A percentile compares a stretch with the other conserved stretches of the same genome.
Evolutionary conservation across 1,139 yeast genomes (phyloP).

Genomic region (Suhomyces ambrosiae): DNA sequence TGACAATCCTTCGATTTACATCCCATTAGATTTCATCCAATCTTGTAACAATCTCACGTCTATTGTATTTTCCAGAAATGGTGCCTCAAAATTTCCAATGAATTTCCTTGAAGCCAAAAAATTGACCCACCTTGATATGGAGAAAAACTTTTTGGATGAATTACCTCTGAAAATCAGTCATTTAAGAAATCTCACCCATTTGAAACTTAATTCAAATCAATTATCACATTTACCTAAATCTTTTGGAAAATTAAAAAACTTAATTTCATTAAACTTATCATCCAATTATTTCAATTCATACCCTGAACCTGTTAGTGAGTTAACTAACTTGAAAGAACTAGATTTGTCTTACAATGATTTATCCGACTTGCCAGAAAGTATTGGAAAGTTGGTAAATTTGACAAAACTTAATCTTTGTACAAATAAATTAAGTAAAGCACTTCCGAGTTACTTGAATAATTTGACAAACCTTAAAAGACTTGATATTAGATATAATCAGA

Average conservation of each 20-base stretch:
- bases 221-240: slow-evolving; percentile 64
- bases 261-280: slow-evolving; percentile 70
- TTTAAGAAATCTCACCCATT: slow-evolving; percentile 53
- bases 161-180: slow-evolving; percentile 62
- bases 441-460: slow-evolving; percentile 57
- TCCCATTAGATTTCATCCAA: slow-evolving; percentile 86
- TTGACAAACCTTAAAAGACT: slow-evolving; percentile 66
- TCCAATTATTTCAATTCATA: slow-evolving; percentile 74
- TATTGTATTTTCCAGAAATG: slow-evolving; percentile 70
- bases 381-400: slow-evolving; percentile 59
- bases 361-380: slow-evolving; percentile 58
- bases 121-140: slow-evolving; percentile 71
- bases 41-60: slow-evolving; percentile 71
- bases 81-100: slow-evolving; percentile 72
- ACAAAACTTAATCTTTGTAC: slow-evolving; percentile 76
- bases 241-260: slow-evolving; percentile 55
- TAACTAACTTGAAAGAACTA: slow-evolving; percentile 62
- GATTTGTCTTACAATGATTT: slow-evolving; percentile 85
- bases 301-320: slow-evolving; percentile 69
- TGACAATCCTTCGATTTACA: slow-evolving; percentile 79
- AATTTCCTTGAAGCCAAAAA: slow-evolving; percentile 71
- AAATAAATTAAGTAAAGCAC: slow-evolving; percentile 59
- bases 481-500: slow-evolving; percentile 75
- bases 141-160: slow-evolving; percentile 71
- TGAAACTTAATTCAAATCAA: slow-evolving; percentile 74